These are phyloP conservation scores for Inga laurina DNA, from an alignment of 306 rosid species.

Conservation along the genomic window DNA sequence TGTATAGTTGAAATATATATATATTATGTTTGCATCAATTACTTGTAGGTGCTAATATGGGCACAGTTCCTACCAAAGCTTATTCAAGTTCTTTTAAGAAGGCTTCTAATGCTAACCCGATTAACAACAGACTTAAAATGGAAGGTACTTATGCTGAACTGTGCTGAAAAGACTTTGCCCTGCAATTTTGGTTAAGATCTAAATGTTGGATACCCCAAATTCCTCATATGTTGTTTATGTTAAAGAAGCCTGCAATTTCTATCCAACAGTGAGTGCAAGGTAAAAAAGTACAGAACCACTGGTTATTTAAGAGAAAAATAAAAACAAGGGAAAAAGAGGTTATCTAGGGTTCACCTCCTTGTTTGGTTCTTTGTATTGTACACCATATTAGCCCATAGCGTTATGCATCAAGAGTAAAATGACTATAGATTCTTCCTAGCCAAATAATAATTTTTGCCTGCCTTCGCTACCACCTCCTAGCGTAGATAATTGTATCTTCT, in stretches of 20 bases:
- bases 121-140: constrained; percentile 49
- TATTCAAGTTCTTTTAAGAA: constrained; percentile 55
- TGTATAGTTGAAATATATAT: background rate
- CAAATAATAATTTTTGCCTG: background rate
- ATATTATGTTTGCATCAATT: background rate
- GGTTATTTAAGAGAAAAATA: background rate
- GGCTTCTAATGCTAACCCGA: constrained; percentile 48
- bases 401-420: background rate
- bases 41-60: constrained; percentile 25
- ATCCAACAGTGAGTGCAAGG: background rate
- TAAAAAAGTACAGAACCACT: background rate
- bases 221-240: background rate
- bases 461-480: background rate
- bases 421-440: background rate
- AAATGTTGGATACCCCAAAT: background rate
- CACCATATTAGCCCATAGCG: background rate
- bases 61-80: constrained; percentile 47
- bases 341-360: background rate
- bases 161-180: constrained; percentile 9
- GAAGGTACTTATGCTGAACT: constrained; percentile 60
- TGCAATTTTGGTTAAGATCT: constrained; percentile 7
- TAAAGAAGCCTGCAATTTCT: background rate
- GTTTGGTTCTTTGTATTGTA: background rate
- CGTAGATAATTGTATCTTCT: background rate
- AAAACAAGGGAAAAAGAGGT: background rate